Base-by-base conservation (phyloP, 192 early-diverging fungal species). In the Gonapodya sp. region DNA sequence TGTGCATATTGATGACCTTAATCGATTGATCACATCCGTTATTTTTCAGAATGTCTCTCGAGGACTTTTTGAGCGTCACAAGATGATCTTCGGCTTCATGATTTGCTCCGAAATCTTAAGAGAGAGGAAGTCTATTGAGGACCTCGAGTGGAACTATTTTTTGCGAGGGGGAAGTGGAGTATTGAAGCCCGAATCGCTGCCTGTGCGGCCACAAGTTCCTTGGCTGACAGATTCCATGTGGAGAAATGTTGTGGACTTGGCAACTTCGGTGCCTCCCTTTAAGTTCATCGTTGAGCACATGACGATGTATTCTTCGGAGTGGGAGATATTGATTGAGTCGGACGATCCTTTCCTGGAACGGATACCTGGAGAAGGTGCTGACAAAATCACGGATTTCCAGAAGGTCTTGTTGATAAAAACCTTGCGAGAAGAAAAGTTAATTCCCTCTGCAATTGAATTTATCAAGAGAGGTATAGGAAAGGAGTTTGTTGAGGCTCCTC, bases 111-210 rank as follows among this genome's bases (percentile, higher is more conserved):
- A 80, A n/a, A 80, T 80, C 24, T 24, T 80, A 24, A 33, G 74
- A 74, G 79, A 80, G 36, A 31, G 74, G 24, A 80, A 80, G 32
- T 80, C 8, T 24, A 64, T 64, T 24, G 46, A 64, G 46, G 46
- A 64, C 24, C 1, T 85, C 36, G 88, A 89, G 79, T 91, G 90
- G 90, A 89, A 86, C 78, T 91, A 90, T 82, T 87, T 91, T 79
- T 81, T 91, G 34, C 84, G 90, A 2, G 90, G 90, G 31, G 86
- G 86, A 16, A 83, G 82, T 0, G 73, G 80, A 0, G 34, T 86
- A 35, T 82, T 75, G 0, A 73, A 80, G 31, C 86, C 46, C 24
- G 46, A 64, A 64, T 64, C 88, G 33, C 78, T 89, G 1, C 88
- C 87, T 30, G 36, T 84, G 14, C 85, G 84, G 75, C 89, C 86